Conservation (phyloP, 2,329 filamentous ascomycete genomes). For the Xylariomycetidae sp. region DNA sequence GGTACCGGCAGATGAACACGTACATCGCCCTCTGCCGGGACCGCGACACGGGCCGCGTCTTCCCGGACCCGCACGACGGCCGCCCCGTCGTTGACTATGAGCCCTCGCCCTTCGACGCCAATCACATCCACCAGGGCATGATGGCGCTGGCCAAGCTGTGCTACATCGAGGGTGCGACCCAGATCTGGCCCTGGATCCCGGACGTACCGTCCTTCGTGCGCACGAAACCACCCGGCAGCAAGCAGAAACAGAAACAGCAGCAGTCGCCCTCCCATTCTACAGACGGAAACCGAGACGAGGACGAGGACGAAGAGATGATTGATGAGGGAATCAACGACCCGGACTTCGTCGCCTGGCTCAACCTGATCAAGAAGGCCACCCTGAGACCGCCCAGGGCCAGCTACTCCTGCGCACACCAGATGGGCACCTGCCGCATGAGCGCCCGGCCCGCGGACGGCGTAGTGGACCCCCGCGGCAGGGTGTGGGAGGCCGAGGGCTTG, state of each 20-base stretch:
- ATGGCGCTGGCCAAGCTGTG: slow-evolving; percentile 70
- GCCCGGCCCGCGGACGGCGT: slow-evolving; percentile 46
- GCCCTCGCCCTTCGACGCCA: slow-evolving; percentile 65
- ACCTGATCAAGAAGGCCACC: slow-evolving; percentile 41
- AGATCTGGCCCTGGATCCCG: slow-evolving; percentile 65
- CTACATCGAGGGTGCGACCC: slow-evolving; percentile 73
- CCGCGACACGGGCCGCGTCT: slow-evolving; percentile 69
- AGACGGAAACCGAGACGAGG: slow-evolving; percentile 11
- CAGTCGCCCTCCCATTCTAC: too few species aligned
- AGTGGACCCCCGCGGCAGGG: slow-evolving; percentile 52
- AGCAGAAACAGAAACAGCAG: slow-evolving; percentile 9
- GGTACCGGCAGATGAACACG: slow-evolving; percentile 62
- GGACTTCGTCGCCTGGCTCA: slow-evolving; percentile 59
- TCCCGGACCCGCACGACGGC: slow-evolving; percentile 64
- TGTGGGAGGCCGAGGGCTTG: slow-evolving; percentile 63
- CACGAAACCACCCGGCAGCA: slow-evolving; percentile 1
- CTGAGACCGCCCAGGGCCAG: slow-evolving; percentile 45
- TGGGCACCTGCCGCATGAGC: slow-evolving; percentile 74
- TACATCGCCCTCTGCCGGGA: slow-evolving; percentile 76
- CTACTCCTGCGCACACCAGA: slow-evolving; percentile 75
- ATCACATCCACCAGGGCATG: slow-evolving; percentile 66
- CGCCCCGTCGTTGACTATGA: slow-evolving; percentile 65
- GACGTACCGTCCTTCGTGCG: slow-evolving; percentile 60
- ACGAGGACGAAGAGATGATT: slow-evolving; percentile 12
- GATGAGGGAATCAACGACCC: slow-evolving; percentile 50